These are phyloP conservation scores for Raphanus sativus DNA, from an alignment of 345 rosid genomes.

Conservation along the genomic window DNA sequence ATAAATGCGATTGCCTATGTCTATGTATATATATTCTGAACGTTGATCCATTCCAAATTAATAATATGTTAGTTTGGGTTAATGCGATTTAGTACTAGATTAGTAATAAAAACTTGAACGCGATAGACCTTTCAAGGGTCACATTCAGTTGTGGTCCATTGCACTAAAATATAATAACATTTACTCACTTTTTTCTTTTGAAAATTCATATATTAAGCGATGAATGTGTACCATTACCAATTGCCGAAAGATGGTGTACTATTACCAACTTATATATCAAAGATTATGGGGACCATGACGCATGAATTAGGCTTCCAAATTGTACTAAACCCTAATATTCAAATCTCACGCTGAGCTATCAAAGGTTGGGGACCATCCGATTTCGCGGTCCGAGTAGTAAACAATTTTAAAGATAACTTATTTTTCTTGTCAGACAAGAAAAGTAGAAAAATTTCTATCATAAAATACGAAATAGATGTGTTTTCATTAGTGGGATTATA, in stretches of 20 bases:
- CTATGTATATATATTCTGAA: background rate
- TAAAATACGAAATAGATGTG: background rate
- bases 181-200: conserved; percentile 6
- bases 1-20: background rate
- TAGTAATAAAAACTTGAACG: conserved; percentile 34
- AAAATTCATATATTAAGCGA: conserved; percentile 22
- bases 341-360: conserved; percentile 40
- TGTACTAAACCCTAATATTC: conserved; percentile 40
- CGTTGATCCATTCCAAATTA: conserved; percentile 11
- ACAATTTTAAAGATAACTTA: background rate
- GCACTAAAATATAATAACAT: conserved; percentile 1
- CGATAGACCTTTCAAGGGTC: conserved; percentile 36
- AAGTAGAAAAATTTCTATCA: conserved; percentile 1
- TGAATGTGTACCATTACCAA: conserved; percentile 29
- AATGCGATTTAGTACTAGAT: conserved; percentile 31
- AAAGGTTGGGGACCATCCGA: conserved; percentile 40
- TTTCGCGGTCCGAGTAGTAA: conserved; percentile 8
- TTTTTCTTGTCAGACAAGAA: background rate
- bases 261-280: conserved; percentile 30
- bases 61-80: conserved; percentile 14
- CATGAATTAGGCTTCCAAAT: conserved; percentile 37
- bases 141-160: conserved; percentile 26
- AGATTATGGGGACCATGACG: conserved; percentile 38
- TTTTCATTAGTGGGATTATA: conserved; percentile 17
- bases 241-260: conserved; percentile 23